Conservation (phyloP, 73 alveolate genomes). For the Tetrahymena borealis region DNA sequence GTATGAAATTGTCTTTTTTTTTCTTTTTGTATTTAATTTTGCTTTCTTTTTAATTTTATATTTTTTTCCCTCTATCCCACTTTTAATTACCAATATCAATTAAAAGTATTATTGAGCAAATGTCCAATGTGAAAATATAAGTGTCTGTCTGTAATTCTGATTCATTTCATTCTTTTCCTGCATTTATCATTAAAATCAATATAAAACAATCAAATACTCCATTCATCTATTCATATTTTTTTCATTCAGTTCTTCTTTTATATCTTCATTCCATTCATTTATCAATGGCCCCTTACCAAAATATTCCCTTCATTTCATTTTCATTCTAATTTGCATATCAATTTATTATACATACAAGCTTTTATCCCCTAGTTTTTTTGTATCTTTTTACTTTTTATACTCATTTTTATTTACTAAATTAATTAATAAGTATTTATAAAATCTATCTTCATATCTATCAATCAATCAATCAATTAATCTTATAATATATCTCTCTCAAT, state of each 20-base stretch:
- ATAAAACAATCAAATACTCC: neutral
- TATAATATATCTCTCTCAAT: too few species aligned
- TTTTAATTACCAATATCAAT: neutral
- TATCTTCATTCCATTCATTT: neutral
- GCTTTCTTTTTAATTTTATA: neutral
- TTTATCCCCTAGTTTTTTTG: neutral
- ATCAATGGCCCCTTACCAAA: too few species aligned
- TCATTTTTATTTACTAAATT: neutral
- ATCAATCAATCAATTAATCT: neutral
- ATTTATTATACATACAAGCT: neutral
- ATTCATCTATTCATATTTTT: neutral
- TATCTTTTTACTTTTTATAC: neutral
- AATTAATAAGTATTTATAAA: neutral
- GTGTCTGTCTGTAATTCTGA: constrained; percentile 3
- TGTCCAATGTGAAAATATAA: neutral
- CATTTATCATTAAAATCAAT: neutral
- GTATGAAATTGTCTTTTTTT: neutral
- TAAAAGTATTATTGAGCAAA: neutral
- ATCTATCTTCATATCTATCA: too few species aligned
- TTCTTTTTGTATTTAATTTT: neutral
- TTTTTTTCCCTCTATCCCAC: neutral
- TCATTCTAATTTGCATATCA: neutral
- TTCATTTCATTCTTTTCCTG: neutral
- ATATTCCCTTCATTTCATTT: neutral
- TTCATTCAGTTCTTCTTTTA: too few species aligned